Evolutionary conservation across 2,329 filamentous ascomycete species (phyloP).

Genomic region (Trichophyton equinum): DNA sequence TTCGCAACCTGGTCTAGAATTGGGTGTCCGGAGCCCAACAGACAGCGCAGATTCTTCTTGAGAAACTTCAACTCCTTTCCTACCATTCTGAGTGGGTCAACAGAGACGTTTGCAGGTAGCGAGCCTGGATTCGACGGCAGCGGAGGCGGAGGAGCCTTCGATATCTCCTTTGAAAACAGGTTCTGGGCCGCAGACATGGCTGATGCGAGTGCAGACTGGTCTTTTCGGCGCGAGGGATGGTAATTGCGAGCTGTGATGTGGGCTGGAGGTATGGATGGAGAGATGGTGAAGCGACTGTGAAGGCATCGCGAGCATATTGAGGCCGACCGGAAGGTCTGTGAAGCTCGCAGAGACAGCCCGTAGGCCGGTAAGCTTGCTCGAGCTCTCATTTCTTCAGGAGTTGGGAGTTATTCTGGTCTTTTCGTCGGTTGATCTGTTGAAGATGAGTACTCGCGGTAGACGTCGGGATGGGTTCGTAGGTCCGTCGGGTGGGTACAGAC

Average conservation of each 20-base stretch:
- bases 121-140: constrained; percentile 17
- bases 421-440: background rate
- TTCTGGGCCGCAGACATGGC: constrained; percentile 42
- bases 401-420: background rate
- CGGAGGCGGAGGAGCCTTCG: constrained; percentile 25
- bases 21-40: constrained; percentile 89
- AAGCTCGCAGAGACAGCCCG: constrained; percentile 20
- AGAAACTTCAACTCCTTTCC: constrained; percentile 95
- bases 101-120: constrained; percentile 44
- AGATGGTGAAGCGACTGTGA: constrained; percentile 19
- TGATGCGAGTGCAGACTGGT: constrained; percentile 30
- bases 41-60: constrained; percentile 80
- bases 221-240: constrained; percentile 28
- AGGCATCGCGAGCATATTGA: constrained; percentile 33
- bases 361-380: constrained; percentile 12
- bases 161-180: constrained; percentile 21
- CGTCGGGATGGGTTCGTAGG: background rate
- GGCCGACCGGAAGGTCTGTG: constrained; percentile 22
- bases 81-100: constrained; percentile 80
- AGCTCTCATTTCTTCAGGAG: constrained; percentile 8
- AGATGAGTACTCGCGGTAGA: background rate
- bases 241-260: constrained; percentile 25
- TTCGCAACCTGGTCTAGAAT: constrained; percentile 90
- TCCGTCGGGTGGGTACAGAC: background rate
- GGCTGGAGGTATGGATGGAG: constrained; percentile 7